Evolutionary conservation across 768 basidiomycete species (phyloP).

Genomic region (Lactarius akahatsu): DNA sequence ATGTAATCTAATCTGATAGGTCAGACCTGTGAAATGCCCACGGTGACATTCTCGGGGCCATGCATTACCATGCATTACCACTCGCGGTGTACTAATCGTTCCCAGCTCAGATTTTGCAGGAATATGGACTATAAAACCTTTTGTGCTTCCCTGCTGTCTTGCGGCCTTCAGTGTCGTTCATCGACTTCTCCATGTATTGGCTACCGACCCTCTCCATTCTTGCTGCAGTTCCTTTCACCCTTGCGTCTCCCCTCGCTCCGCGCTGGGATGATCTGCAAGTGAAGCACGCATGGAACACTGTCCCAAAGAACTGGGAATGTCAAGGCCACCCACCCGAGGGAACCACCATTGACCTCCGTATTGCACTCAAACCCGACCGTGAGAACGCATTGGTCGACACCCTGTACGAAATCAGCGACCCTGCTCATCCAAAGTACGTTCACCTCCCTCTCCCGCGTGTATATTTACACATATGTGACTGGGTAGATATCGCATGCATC

Average conservation of each 20-base stretch:
- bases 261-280: conserved; percentile 24
- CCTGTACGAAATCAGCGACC: conserved; percentile 27
- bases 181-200: conserved; percentile 11
- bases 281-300: conserved; percentile 23
- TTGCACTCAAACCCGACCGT: conserved; percentile 25
- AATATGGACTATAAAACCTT: background rate
- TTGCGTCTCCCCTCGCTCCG: conserved; percentile 10
- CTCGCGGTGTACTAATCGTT: background rate
- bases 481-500: conserved; percentile 55
- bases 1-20: background rate
- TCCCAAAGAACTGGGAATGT: conserved; percentile 19
- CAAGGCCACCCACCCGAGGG: conserved; percentile 11
- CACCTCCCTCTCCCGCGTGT: background rate
- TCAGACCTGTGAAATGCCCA: background rate
- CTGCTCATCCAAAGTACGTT: conserved; percentile 18
- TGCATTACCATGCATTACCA: background rate
- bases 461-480: background rate
- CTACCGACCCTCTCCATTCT: conserved; percentile 12
- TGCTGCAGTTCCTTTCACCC: background rate
- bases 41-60: too few species aligned
- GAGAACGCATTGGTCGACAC: conserved; percentile 22
- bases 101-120: background rate
- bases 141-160: background rate
- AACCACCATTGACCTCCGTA: conserved; percentile 24
- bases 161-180: background rate